Base-by-base conservation (phyloP, 2,329 filamentous ascomycete species). In the Talaromyces albobiverticillius region DNA sequence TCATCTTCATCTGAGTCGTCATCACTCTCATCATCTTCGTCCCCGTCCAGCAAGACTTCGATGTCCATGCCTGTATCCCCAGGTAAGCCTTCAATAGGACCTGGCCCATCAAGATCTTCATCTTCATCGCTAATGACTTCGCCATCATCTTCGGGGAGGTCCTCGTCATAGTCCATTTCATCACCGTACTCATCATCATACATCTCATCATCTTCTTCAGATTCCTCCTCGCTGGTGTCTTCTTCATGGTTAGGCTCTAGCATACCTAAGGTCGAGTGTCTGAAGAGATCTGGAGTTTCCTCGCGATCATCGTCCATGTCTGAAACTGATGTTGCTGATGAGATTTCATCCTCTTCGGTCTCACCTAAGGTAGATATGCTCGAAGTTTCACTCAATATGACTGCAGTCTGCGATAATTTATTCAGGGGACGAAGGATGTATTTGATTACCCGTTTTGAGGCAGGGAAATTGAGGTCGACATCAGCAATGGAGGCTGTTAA, bases 251-350 rank as follows among this genome's bases (percentile, higher is more conserved):
- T 84, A 60, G 89, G 87, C 69, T 97, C 94, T 51, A 96, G 86
- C 85, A 97, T 95, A 47, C 94, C 93, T 20, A 99, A 79, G 1
- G 95, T 90, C 2, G 94, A 97, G 71, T 97, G 96, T 51, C 95
- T 88, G 76, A 96, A 97, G 18, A 99, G 81, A 73, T 99, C 94
- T 26, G 95, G 94, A 4, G 95, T 99, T 69, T 97, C 94, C 71
- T 96, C 91, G 42, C 91, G 86, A 53, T 90, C 87, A 57, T 92
- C 89, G 38, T 92, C 89, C 48, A 91, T 78, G 59, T 96, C 92
- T 10, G 93, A 96, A 22, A 95, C 83, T 1, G 93, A 96, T 4
- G 91, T 95, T 3, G 88, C 85, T 10, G 90, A 94, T 2, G 86
- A 86, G 43, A 96, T 89, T 43, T 96, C 92, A 59, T 96, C 92